Evolutionary conservation across 768 basidiomycete genomes (phyloP), one percentile per base, ranked within the genome.

Genomic region (Russula ochroleuca): DNA sequence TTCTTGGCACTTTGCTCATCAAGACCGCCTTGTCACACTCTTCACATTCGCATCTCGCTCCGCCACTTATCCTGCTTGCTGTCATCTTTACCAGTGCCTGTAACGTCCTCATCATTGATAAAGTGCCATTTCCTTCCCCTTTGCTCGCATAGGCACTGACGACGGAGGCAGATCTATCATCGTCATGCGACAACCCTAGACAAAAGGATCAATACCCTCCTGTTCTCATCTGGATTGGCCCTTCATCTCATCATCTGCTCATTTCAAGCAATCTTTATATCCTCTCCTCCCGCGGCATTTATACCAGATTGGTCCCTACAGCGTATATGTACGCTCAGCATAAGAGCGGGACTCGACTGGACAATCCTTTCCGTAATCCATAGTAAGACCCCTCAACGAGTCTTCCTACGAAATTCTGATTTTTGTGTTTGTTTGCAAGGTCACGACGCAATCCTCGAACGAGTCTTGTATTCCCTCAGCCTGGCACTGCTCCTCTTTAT

Each of bases 1-100:
- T 73, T 62, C 69, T 72, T 64, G 77, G 78, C 15, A 67, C 74
- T 33, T 71, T 73, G 56, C 72, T 77, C 37, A 54, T 69, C 8
- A 70, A 70, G 57, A 73, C 73, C 57, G 62, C 69, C 21, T 21
- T 56, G 38, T 57, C 49, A 1, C n/a, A 19, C 15, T 10, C 59
- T 51, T 51, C 49, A 7, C 33, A 51, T n/a, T 33, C 50, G 13
- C 33, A 35, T 38, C 31, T 23, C 57, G 10, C 60, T 10, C 49
- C 62, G 38, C 62, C 53, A 37, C 28, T 55, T n/a, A 17, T 43
- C 57, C 57, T 64, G 40, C 67, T 56, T 25, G 31, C 55, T 40
- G 41, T 62, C 33, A n/a, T 48, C 37, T 69, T 53, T 49, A 49
- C 54, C 3, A 61, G 54, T 13, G 59, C 59, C 33, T 51, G 54